phyloP scores from a whole-genome alignment of 2,329 filamentous ascomycete species.

The Trichoderma koningiopsis region DNA sequence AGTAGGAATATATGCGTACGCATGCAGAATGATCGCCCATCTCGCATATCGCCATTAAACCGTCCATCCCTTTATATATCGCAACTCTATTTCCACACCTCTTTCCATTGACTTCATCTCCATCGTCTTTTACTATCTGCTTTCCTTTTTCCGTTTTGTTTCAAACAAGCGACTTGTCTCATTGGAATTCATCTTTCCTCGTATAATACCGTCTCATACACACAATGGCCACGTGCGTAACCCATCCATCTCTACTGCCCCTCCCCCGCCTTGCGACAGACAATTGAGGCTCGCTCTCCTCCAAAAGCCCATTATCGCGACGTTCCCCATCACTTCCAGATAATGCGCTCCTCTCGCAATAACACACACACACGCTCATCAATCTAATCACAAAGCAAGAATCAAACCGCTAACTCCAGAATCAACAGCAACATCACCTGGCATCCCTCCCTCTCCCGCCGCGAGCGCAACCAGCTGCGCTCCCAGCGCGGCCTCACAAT shows the following conservation, averaged over 20 bases:
- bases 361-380: not conserved
- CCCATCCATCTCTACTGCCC: not conserved
- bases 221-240: conserved; percentile 31
- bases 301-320: not conserved
- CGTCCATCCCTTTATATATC: not conserved
- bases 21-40: not conserved
- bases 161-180: not conserved
- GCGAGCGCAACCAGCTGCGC: conserved; percentile 73
- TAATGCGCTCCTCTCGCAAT: not conserved
- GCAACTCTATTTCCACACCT: not conserved
- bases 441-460: conserved; percentile 78
- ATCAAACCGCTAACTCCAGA: conserved; percentile 17
- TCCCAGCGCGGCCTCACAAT: conserved; percentile 90
- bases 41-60: not conserved
- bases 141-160: not conserved
- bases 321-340: not conserved
- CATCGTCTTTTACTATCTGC: not conserved
- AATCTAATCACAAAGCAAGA: not conserved
- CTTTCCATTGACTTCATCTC: not conserved
- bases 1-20: not conserved
- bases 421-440: conserved; percentile 81
- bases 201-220: not conserved
- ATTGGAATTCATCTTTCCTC: not conserved
- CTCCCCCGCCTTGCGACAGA: not conserved
- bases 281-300: not conserved